phyloP scores from a whole-genome alignment of 768 basidiomycete species.

The Tephrocybe rancida region DNA sequence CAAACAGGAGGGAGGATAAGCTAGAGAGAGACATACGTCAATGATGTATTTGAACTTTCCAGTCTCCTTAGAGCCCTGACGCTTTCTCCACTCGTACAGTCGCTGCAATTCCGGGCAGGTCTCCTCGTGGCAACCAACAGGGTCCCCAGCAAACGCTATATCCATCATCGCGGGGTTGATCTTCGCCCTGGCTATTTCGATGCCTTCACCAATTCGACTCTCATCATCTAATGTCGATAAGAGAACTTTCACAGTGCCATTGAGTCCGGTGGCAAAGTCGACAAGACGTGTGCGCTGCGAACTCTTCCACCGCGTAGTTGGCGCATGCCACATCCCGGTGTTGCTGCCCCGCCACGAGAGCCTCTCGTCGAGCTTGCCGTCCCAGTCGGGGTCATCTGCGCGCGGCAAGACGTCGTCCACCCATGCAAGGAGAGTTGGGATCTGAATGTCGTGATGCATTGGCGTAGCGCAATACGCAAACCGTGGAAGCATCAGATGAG shows the following conservation, averaged over 20 bases:
- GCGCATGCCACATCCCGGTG: conserved; percentile 52
- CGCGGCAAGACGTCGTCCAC: conserved; percentile 28
- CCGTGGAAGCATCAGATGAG: conserved; percentile 34
- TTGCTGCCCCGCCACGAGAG: conserved; percentile 67
- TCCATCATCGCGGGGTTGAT: conserved; percentile 53
- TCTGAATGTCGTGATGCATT: conserved; percentile 49
- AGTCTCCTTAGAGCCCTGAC: conserved; percentile 39
- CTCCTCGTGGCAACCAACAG: conserved; percentile 38
- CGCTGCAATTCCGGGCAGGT: conserved; percentile 40
- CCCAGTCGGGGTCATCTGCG: conserved; percentile 57
- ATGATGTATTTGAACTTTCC: conserved; percentile 55
- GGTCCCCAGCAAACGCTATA: conserved; percentile 46
- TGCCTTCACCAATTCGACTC: conserved; percentile 31
- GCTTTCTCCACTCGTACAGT: conserved; percentile 45
- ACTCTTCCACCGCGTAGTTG: conserved; percentile 37
- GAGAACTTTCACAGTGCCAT: conserved; percentile 33
- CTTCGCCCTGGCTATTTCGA: conserved; percentile 22
- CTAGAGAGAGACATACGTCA: conserved; percentile 31
- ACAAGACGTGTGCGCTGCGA: conserved; percentile 45
- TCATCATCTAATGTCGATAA: conserved; percentile 17
- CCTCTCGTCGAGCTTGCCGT: conserved; percentile 51
- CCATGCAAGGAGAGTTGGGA: conserved; percentile 40
- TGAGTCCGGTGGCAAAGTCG: conserved; percentile 32
- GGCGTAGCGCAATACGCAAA: conserved; percentile 44
- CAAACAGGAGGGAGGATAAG: not conserved